Evolutionary conservation across 2,329 filamentous ascomycete species (phyloP).

Genomic region (Corinectria fuckeliana): DNA sequence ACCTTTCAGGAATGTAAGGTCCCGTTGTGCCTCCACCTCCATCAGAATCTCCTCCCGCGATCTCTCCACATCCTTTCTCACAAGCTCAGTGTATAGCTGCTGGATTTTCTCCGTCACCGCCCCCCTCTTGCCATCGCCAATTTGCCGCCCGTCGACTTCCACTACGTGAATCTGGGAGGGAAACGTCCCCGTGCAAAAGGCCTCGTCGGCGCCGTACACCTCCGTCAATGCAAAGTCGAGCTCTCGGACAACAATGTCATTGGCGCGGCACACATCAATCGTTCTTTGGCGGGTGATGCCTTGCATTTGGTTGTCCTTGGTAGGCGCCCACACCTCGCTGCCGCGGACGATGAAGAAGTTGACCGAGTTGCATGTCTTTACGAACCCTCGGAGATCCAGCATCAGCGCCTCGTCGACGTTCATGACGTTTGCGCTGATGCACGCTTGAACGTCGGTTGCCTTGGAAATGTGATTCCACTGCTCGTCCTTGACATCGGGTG

Average conservation of each 20-base stretch:
- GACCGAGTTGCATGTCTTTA: constrained; percentile 43
- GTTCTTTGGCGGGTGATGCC: constrained; percentile 41
- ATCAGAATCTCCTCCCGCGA: constrained; percentile 28
- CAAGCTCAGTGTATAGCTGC: constrained; percentile 32
- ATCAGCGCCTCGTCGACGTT: constrained; percentile 41
- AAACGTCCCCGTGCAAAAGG: constrained; percentile 41
- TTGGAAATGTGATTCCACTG: constrained; percentile 43
- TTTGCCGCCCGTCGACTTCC: constrained; percentile 33
- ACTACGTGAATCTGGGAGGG: constrained; percentile 38
- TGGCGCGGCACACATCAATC: constrained; percentile 39
- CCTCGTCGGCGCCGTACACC: constrained; percentile 41
- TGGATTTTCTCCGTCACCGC: constrained; percentile 33
- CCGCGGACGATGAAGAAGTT: constrained; percentile 44
- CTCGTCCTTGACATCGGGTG: constrained; percentile 42
- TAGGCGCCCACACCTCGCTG: constrained; percentile 41
- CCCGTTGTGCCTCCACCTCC: constrained; percentile 34
- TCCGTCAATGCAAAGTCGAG: constrained; percentile 41
- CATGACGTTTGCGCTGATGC: constrained; percentile 40
- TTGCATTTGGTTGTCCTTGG: constrained; percentile 42
- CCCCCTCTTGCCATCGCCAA: constrained; percentile 35
- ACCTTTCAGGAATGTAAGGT: constrained; percentile 21
- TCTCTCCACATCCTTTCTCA: constrained; percentile 28
- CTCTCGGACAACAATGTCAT: constrained; percentile 35
- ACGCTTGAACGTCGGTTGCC: constrained; percentile 41
- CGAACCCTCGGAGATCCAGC: constrained; percentile 39